Conservation (phyloP, 2,329 filamentous ascomycete genomes). For the Talaromyces sp. region DNA sequence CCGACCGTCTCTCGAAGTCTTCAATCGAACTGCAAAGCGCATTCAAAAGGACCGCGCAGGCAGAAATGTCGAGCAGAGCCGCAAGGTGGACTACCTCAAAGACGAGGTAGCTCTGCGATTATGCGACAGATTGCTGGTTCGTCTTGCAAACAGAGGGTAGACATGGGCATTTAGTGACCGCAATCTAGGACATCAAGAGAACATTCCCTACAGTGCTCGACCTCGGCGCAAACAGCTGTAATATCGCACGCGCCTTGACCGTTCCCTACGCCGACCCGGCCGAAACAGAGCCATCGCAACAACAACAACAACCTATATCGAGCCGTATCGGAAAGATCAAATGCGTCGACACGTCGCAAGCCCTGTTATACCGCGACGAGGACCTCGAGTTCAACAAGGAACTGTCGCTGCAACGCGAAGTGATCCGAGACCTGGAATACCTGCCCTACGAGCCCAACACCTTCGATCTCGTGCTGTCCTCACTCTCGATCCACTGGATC, state of each 20-base stretch:
- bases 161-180: background rate
- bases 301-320: constrained; percentile 54
- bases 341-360: constrained; percentile 74
- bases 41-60: constrained; percentile 87
- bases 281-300: constrained; percentile 30
- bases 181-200: constrained; percentile 80
- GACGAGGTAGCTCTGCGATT: constrained; percentile 84
- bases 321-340: constrained; percentile 68
- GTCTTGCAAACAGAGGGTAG: background rate
- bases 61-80: constrained; percentile 61
- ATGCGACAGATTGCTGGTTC: constrained; percentile 75
- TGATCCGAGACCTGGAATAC: constrained; percentile 62
- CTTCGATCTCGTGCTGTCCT: constrained; percentile 88
- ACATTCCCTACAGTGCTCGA: constrained; percentile 80
- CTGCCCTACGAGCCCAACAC: constrained; percentile 70
- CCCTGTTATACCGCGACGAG: constrained; percentile 75
- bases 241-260: constrained; percentile 78
- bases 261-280: constrained; percentile 59
- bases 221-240: constrained; percentile 92
- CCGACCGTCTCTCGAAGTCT: constrained; percentile 77
- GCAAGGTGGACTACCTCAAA: constrained; percentile 84
- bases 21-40: constrained; percentile 83
- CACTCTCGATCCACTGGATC: constrained; percentile 90
- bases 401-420: constrained; percentile 66
- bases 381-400: constrained; percentile 61